A percentile compares a stretch with the other conserved stretches of the same genome.
Conservation (phyloP, 176 grass and related monocot genomes). For the Avena atlantica region DNA sequence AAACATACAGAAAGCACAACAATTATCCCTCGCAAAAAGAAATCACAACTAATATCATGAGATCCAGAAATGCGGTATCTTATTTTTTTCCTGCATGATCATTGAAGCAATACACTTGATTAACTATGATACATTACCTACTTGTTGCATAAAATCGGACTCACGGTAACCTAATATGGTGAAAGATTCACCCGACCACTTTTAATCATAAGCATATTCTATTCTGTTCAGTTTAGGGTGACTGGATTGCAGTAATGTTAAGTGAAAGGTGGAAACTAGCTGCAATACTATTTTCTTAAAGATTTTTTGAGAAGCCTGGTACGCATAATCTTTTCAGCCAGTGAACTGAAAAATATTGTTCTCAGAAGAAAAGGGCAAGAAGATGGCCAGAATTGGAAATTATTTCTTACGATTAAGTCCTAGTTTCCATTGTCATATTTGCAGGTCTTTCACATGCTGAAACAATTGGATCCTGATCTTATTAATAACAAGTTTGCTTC, state of each 20-base stretch:
- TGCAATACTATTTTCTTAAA: constrained; percentile 14
- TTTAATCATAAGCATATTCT: constrained; percentile 11
- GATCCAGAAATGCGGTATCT: constrained; percentile 9
- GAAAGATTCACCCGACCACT: constrained; percentile 3
- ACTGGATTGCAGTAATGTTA: constrained; percentile 11
- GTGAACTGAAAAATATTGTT: constrained; percentile 25
- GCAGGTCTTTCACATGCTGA: constrained; percentile 78
- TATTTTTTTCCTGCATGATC: not conserved
- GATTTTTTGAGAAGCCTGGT: not conserved
- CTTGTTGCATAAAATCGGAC: not conserved
- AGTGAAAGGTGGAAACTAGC: not conserved
- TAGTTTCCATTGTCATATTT: constrained; percentile 45
- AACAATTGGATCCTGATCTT: constrained; percentile 71
- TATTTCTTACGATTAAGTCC: constrained; percentile 1
- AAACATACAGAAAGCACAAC: constrained; percentile 19
- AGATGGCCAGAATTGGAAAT: not conserved
- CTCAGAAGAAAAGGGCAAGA: constrained; percentile 4
- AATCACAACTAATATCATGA: constrained; percentile 20
- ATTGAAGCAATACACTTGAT: not conserved
- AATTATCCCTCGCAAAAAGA: not conserved
- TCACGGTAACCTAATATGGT: not conserved
- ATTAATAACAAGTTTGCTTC: constrained; percentile 59
- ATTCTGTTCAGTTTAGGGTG: constrained; percentile 25
- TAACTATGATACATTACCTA: not conserved
- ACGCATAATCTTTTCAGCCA: constrained; percentile 13